Conservation (phyloP, 2,329 filamentous ascomycete species). For the Claviceps citrina region DNA sequence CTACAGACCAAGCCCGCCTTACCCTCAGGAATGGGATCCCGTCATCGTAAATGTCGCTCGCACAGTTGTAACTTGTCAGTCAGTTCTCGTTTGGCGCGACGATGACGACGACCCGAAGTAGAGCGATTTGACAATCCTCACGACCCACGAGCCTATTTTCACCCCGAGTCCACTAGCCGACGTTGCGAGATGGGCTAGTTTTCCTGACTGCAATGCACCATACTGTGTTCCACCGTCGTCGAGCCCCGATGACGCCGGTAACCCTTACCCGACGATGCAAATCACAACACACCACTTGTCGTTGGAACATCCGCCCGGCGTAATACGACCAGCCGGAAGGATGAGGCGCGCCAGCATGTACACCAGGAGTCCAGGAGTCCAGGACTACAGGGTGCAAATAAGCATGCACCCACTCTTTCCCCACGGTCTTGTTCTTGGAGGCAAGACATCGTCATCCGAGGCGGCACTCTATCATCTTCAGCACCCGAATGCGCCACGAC, state of each 20-base stretch:
- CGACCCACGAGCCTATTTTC: neutral
- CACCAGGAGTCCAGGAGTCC: neutral
- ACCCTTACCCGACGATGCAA: neutral
- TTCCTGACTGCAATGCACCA: neutral
- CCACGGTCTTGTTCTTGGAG: constrained; percentile 1
- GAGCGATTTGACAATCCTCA: no score
- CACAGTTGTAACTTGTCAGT: no score
- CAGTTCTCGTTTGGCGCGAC: neutral
- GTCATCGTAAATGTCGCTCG: neutral
- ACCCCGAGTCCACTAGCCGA: neutral
- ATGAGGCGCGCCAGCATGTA: constrained; percentile 3
- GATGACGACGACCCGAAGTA: no score
- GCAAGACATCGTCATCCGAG: constrained; percentile 5
- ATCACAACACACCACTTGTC: neutral
- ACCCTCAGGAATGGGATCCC: neutral
- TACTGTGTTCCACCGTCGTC: neutral
- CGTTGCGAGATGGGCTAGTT: neutral
- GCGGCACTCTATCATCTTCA: neutral
- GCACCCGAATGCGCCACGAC: neutral
- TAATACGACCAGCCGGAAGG: neutral
- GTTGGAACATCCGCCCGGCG: neutral
- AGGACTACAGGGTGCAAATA: neutral
- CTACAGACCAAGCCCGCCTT: neutral
- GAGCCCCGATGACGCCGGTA: neutral
- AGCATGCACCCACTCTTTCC: constrained; percentile 2